Conservation (phyloP, 2,329 filamentous ascomycete genomes). For the Stemphylium vesicarium region DNA sequence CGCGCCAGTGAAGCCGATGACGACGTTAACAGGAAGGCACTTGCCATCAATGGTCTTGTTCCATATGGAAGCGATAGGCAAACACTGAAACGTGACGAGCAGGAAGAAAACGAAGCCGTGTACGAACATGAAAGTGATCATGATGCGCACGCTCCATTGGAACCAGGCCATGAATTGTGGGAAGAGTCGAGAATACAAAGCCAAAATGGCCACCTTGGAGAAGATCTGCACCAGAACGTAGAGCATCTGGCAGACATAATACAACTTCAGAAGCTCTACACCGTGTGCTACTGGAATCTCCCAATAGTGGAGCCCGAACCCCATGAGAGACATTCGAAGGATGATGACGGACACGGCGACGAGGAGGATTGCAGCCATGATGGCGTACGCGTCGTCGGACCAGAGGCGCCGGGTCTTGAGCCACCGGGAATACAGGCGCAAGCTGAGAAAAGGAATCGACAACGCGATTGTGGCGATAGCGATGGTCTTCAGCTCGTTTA, state of each 20-base stretch:
- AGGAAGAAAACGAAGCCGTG: conserved; percentile 23
- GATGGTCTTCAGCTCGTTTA: conserved; percentile 12
- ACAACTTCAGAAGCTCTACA: conserved; percentile 19
- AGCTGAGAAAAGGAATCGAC: conserved; percentile 8
- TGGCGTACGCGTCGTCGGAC: conserved; percentile 19
- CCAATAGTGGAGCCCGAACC: conserved; percentile 25
- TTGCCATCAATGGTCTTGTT: conserved; percentile 19
- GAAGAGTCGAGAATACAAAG: conserved; percentile 19
- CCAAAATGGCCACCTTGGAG: conserved; percentile 21
- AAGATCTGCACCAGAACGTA: conserved; percentile 21
- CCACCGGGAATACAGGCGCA: conserved; percentile 24
- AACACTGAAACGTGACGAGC: conserved; percentile 21
- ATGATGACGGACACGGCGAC: conserved; percentile 19
- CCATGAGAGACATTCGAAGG: conserved; percentile 22
- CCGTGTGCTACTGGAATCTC: conserved; percentile 11
- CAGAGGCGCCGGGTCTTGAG: conserved; percentile 16
- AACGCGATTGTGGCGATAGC: conserved; percentile 17
- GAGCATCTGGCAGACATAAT: conserved; percentile 24
- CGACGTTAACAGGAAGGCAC: conserved; percentile 17
- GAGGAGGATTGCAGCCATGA: conserved; percentile 18
- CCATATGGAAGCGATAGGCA: conserved; percentile 21
- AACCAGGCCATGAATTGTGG: conserved; percentile 18
- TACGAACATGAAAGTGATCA: conserved; percentile 22
- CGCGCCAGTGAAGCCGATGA: conserved; percentile 20
- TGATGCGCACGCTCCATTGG: conserved; percentile 17